A percentile compares a stretch with the other conserved stretches of the same genome.
phyloP scores from a whole-genome alignment of 2,329 filamentous ascomycete genomes.

The Trichoderma breve region DNA sequence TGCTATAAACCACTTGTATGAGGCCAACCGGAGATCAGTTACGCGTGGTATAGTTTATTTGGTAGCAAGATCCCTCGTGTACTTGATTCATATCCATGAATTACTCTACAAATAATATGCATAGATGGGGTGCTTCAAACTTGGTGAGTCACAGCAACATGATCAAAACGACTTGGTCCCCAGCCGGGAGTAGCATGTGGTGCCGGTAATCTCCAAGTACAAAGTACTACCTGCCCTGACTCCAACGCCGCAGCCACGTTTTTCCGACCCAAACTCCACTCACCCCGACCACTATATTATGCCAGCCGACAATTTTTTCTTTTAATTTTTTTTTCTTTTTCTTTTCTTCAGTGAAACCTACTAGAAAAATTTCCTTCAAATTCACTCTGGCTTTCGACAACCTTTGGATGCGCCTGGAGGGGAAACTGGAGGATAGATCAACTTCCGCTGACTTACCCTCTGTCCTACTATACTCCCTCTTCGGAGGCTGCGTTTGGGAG shows the following conservation, averaged over 20 bases:
- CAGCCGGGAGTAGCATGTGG: neutral
- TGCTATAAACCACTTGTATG: neutral
- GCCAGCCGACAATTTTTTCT: conserved; percentile 20
- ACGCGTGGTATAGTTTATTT: neutral
- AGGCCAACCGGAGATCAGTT: neutral
- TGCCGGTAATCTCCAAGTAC: neutral
- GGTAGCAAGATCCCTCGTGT: fast-evolving
- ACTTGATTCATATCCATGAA: neutral
- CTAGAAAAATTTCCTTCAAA: conserved; percentile 57
- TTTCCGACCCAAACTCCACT: conserved; percentile 12
- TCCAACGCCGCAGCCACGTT: conserved; percentile 9
- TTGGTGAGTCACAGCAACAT: neutral
- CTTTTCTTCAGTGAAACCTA: conserved; percentile 39
- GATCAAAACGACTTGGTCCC: neutral
- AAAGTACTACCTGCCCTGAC: neutral
- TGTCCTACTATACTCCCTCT: conserved; percentile 40
- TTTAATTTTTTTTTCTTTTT: conserved; percentile 30
- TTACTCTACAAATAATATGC: neutral
- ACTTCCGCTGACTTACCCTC: conserved; percentile 51
- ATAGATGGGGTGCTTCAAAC: neutral
- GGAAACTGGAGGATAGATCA: conserved; percentile 70
- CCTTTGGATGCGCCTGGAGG: conserved; percentile 58
- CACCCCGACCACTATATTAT: neutral
- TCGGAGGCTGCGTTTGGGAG: conserved; percentile 32
- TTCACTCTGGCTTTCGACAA: conserved; percentile 65